Evolutionary conservation across 2,329 filamentous ascomycete species (phyloP).

Genomic region (Curvularia sp.): DNA sequence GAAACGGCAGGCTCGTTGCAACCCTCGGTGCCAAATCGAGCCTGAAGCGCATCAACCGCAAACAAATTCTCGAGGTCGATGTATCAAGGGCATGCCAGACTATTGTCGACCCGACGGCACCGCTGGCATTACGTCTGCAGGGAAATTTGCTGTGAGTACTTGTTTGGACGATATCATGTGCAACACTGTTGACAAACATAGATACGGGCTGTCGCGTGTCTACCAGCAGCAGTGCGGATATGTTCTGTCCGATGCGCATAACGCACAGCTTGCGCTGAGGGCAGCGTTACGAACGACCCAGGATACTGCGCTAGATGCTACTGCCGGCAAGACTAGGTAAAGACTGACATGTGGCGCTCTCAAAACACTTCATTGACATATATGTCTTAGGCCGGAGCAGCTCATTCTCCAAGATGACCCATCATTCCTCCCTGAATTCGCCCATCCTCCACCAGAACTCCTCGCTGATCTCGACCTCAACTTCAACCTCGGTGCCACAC

Average conservation of each 20-base stretch:
- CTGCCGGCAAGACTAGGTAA: conserved; percentile 76
- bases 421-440: conserved; percentile 72
- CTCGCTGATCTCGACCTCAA: conserved; percentile 55
- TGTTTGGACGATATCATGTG: neutral
- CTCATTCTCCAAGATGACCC: conserved; percentile 84
- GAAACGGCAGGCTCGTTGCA: conserved; percentile 76
- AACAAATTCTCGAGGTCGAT: conserved; percentile 87
- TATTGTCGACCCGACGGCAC: conserved; percentile 84
- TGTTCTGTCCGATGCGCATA: conserved; percentile 79
- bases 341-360: conserved; percentile 24
- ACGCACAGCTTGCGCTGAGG: conserved; percentile 75
- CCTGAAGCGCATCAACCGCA: conserved; percentile 77
- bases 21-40: conserved; percentile 78
- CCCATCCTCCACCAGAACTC: conserved; percentile 66
- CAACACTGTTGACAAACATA: conserved; percentile 26
- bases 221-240: conserved; percentile 88
- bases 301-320: conserved; percentile 69
- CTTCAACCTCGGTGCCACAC: conserved; percentile 45
- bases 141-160: conserved; percentile 76
- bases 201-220: conserved; percentile 76
- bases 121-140: conserved; percentile 88
- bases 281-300: conserved; percentile 67
- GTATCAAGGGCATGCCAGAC: conserved; percentile 85
- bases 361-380: conserved; percentile 12
- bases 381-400: conserved; percentile 69